Percentiles rank a stretch among this genome's conserved stretches.
Conservation (phyloP, 2,329 filamentous ascomycete genomes). For the Leptographium flavum region DNA sequence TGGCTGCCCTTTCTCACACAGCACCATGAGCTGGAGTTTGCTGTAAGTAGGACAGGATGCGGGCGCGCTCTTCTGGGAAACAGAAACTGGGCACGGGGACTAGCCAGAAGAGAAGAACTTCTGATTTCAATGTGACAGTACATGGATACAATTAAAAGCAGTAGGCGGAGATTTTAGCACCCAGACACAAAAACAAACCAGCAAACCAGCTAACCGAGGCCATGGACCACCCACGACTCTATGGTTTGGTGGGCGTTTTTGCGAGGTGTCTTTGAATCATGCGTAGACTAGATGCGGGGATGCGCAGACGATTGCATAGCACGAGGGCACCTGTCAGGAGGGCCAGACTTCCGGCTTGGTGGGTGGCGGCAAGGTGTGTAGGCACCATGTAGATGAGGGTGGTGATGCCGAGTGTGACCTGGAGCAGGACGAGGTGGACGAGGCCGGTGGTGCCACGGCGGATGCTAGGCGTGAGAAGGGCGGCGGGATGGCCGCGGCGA, state of each 20-base stretch:
- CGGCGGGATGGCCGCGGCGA: conserved; percentile 44
- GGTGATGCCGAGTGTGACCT: conserved; percentile 75
- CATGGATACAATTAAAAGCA: not conserved
- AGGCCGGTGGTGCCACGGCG: conserved; percentile 62
- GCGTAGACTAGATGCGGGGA: conserved; percentile 50
- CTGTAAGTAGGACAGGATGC: too few relatives aligned
- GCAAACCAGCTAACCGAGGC: not conserved
- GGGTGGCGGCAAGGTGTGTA: conserved; percentile 70
- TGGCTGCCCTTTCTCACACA: not conserved
- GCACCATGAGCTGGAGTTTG: too few relatives aligned
- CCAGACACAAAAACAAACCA: not conserved
- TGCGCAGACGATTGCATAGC: conserved; percentile 62
- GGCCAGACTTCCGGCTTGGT: conserved; percentile 82
- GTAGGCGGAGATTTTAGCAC: not conserved
- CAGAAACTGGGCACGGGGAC: not conserved
- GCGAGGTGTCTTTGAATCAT: conserved; percentile 38
- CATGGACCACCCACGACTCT: too few relatives aligned
- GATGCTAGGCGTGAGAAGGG: conserved; percentile 47
- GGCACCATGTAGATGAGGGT: conserved; percentile 93
- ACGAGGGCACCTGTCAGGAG: conserved; percentile 72
- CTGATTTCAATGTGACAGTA: not conserved
- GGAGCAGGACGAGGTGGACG: conserved; percentile 67
- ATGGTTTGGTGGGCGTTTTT: not conserved
- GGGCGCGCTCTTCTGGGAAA: too few relatives aligned
- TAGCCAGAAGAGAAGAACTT: not conserved